Conservation (phyloP, 768 basidiomycete genomes). For the Mycena rebaudengoi region DNA sequence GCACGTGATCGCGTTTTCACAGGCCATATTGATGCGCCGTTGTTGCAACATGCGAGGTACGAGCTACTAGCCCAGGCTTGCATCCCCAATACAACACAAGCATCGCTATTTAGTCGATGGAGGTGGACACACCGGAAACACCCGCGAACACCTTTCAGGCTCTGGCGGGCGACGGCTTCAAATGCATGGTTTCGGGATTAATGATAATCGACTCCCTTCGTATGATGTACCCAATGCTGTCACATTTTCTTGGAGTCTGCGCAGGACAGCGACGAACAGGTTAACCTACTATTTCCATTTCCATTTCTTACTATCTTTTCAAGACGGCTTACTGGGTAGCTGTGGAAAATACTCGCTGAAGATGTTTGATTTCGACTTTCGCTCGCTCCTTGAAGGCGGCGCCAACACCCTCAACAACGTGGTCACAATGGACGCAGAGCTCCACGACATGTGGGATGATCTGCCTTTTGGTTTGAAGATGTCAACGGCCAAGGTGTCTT, state of each 20-base stretch:
- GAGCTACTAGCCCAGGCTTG: too few species aligned
- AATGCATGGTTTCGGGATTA: background rate
- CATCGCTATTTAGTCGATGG: too few species aligned
- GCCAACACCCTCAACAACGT: slow-evolving; percentile 1
- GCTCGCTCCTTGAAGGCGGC: background rate
- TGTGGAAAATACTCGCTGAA: background rate
- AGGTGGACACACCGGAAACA: background rate
- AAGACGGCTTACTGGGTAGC: background rate
- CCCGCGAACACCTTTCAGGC: background rate
- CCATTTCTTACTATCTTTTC: background rate
- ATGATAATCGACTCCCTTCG: background rate
- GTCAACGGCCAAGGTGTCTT: background rate
- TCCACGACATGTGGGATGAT: background rate
- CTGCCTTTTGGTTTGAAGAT: slow-evolving; percentile 4
- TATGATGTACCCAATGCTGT: background rate
- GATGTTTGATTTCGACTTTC: slow-evolving; percentile 3
- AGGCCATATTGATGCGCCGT: too few species aligned
- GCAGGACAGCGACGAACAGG: background rate
- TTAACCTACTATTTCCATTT: background rate
- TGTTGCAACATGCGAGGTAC: too few species aligned
- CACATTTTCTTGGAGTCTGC: slow-evolving; percentile 8
- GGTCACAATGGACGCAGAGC: background rate
- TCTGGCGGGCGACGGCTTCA: slow-evolving; percentile 5
- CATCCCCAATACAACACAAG: too few species aligned
- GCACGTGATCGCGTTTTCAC: too few species aligned